A percentile compares a stretch with the other conserved stretches of the same genome.
These are phyloP conservation scores for Neurospora tetrasperma DNA, from an alignment of 495 filamentous ascomycete genomes.

Conservation along the genomic window DNA sequence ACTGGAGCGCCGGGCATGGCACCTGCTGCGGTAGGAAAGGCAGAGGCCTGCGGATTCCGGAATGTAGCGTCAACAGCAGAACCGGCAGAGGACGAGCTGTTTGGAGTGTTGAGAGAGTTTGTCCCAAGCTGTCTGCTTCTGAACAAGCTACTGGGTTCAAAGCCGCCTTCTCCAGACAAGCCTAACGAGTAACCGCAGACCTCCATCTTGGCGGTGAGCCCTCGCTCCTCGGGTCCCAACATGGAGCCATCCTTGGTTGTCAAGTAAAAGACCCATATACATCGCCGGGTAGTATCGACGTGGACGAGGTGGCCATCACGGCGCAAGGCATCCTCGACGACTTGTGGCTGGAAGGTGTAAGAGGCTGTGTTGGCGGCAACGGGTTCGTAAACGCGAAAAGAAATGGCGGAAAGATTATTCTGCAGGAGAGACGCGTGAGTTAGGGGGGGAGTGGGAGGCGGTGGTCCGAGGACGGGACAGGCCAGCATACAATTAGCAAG, in stretches of 20 bases:
- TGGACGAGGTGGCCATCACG: conserved; percentile 41
- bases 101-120: conserved; percentile 35
- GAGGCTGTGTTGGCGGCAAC: conserved; percentile 25
- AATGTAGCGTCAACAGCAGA: conserved; percentile 31
- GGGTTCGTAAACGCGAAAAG: conserved; percentile 39
- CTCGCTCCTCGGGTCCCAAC: conserved; percentile 15
- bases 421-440: conserved; percentile 17
- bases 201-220: conserved; percentile 26
- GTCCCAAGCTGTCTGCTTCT: conserved; percentile 27
- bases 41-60: conserved; percentile 14
- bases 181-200: conserved; percentile 30
- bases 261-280: conserved; percentile 43
- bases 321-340: conserved; percentile 36
- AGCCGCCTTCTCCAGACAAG: conserved; percentile 32
- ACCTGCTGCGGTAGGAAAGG: conserved; percentile 4
- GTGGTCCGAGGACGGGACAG: not conserved
- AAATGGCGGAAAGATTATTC: conserved; percentile 38
- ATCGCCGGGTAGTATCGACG: conserved; percentile 35
- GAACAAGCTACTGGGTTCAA: conserved; percentile 35
- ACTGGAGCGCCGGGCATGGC: conserved; percentile 1
- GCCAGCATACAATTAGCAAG: conserved; percentile 35
- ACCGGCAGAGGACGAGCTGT: conserved; percentile 37
- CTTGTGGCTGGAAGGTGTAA: conserved; percentile 30
- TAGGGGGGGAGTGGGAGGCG: not conserved
- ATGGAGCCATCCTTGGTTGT: conserved; percentile 21